Evolutionary conservation across 192 early-diverging fungal genomes (phyloP).

Genomic region (Umbelopsis sp.): DNA sequence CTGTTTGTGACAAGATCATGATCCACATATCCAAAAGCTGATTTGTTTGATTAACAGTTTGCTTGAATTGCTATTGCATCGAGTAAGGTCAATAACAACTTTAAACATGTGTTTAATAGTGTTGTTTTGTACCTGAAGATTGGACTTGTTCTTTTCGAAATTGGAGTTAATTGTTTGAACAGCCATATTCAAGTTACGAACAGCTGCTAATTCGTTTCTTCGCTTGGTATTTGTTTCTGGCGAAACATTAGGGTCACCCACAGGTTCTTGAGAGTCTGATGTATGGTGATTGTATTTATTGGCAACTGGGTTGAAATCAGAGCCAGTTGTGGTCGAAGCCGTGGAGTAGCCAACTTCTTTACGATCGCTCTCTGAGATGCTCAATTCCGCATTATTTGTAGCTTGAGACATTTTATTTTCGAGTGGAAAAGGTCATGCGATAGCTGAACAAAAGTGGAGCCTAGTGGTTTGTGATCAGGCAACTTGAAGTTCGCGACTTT

Average conservation of each 20-base stretch:
- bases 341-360: no score
- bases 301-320: neutral
- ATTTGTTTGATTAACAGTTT: conserved; percentile 56
- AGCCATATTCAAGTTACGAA: conserved; percentile 12
- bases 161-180: conserved; percentile 23
- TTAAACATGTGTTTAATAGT: no score
- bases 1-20: conserved; percentile 53
- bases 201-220: conserved; percentile 21
- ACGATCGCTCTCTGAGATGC: no score
- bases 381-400: no score
- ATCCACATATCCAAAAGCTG: conserved; percentile 59
- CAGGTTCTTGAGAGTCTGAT: conserved; percentile 17
- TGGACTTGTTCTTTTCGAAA: conserved; percentile 10
- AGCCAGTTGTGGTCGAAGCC: no score
- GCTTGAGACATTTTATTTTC: no score
- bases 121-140: conserved; percentile 20
- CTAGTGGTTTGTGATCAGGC: no score
- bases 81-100: neutral
- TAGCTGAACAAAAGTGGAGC: no score
- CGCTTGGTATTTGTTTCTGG: conserved; percentile 23
- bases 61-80: conserved; percentile 46
- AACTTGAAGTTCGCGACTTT: no score
- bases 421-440: no score
- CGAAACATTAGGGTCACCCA: conserved; percentile 26
- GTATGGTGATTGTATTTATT: neutral